phyloP scores from a whole-genome alignment of 2,329 filamentous ascomycete genomes.

The Talaromyces sp. region DNA sequence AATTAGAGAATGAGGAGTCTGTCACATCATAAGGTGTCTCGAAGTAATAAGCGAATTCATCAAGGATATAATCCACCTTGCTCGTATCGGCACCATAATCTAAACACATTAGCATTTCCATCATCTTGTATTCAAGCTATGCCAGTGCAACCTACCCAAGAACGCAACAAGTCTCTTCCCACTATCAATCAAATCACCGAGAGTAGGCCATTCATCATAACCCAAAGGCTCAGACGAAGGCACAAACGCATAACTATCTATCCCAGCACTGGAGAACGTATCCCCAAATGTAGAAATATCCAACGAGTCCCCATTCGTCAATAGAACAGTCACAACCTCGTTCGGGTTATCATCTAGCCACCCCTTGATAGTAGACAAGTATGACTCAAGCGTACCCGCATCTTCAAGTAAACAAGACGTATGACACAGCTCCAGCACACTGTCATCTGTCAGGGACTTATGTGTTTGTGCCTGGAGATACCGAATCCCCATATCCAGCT shows the following conservation, averaged over 20 bases:
- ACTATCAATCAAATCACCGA: slow-evolving; percentile 43
- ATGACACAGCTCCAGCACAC: slow-evolving; percentile 64
- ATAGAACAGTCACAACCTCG: slow-evolving; percentile 65
- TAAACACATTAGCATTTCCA: slow-evolving; percentile 22
- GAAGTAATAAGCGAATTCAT: slow-evolving; percentile 50
- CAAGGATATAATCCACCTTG: slow-evolving; percentile 46
- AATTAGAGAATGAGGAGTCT: slow-evolving; percentile 44
- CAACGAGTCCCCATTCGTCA: slow-evolving; percentile 62
- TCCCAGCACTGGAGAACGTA: slow-evolving; percentile 35
- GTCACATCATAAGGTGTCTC: slow-evolving; percentile 50
- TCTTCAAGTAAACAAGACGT: slow-evolving; percentile 64
- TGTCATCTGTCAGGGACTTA: slow-evolving; percentile 47
- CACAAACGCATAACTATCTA: slow-evolving; percentile 40
- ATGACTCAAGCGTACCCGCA: slow-evolving; percentile 59
- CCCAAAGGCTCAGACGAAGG: slow-evolving; percentile 38
- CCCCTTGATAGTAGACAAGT: slow-evolving; percentile 59
- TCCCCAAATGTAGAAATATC: slow-evolving; percentile 36
- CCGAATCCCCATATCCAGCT: slow-evolving; percentile 65
- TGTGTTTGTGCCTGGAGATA: slow-evolving; percentile 69
- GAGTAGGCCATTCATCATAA: slow-evolving; percentile 47
- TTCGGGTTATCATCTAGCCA: slow-evolving; percentile 63
- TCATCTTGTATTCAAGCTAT: too few species aligned
- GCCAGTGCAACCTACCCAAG: slow-evolving; percentile 35
- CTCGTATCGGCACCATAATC: slow-evolving; percentile 46
- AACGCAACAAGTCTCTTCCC: slow-evolving; percentile 50